Percentiles rank a stretch among this genome's conserved stretches.
Conservation (phyloP, 257 asterid species). For the Leptodermis oblonga region DNA sequence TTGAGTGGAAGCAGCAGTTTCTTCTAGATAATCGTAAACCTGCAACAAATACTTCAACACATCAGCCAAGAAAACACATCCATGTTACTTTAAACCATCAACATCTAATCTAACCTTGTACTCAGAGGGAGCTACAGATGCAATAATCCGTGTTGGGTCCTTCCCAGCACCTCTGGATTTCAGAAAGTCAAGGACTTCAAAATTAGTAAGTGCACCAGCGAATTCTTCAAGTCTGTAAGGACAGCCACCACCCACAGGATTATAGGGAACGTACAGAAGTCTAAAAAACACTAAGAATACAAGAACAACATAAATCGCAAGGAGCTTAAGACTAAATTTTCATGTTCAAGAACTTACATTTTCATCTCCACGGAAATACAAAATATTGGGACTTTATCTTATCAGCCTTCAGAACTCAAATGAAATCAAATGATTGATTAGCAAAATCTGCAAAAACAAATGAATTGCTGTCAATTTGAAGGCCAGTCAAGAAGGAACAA, state of each 20-base stretch:
- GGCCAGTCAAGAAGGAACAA: background rate
- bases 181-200: constrained; percentile 71
- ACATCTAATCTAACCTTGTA: constrained; percentile 50
- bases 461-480: background rate
- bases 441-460: background rate
- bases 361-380: constrained; percentile 21
- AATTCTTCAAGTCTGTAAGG: constrained; percentile 43
- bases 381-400: background rate
- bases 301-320: background rate
- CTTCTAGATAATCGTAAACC: constrained; percentile 77
- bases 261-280: background rate
- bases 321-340: background rate
- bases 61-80: background rate
- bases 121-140: constrained; percentile 57
- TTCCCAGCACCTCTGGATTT: constrained; percentile 79
- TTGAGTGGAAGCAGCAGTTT: constrained; percentile 58
- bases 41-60: constrained; percentile 13
- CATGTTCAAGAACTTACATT: constrained; percentile 23
- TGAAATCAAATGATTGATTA: background rate
- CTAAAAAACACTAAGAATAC: background rate
- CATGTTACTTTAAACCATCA: background rate
- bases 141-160: constrained; percentile 61
- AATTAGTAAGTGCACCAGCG: constrained; percentile 68
- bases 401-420: background rate
- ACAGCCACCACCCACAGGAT: background rate